phyloP scores from a whole-genome alignment of 2,329 filamentous ascomycete genomes.

The Cladosporium phlei region DNA sequence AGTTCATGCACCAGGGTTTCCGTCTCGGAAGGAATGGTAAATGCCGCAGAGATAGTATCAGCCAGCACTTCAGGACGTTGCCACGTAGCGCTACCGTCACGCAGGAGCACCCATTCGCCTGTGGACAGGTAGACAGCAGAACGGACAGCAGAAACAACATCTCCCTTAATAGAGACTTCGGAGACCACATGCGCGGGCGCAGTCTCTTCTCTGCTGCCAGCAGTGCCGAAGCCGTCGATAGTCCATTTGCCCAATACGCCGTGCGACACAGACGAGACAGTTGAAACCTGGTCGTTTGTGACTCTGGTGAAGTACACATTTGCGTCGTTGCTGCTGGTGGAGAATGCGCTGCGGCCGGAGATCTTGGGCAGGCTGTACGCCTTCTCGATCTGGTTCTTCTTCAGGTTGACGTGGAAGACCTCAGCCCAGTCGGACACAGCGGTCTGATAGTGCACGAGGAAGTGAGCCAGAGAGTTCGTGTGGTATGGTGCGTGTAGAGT shows the following conservation, averaged over 20 bases:
- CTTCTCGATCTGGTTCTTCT: conserved; percentile 64
- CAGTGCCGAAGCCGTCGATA: conserved; percentile 41
- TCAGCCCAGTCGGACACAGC: conserved; percentile 70
- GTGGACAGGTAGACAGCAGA: conserved; percentile 62
- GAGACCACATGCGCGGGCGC: conserved; percentile 64
- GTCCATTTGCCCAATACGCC: conserved; percentile 72
- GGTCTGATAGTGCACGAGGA: conserved; percentile 77
- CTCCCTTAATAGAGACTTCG: conserved; percentile 71
- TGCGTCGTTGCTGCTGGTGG: conserved; percentile 68
- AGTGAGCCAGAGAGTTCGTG: conserved; percentile 69
- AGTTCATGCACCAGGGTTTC: conserved; percentile 72
- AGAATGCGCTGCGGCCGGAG: conserved; percentile 67
- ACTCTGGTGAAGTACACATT: conserved; percentile 88
- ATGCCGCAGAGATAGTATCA: conserved; percentile 72
- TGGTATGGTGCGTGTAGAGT: conserved; percentile 69
- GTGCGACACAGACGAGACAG: conserved; percentile 73
- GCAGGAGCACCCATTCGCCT: conserved; percentile 75
- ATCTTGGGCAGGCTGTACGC: conserved; percentile 74
- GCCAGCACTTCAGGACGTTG: conserved; percentile 74
- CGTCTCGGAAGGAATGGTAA: conserved; percentile 63
- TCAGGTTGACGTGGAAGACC: conserved; percentile 76
- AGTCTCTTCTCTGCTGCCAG: conserved; percentile 19
- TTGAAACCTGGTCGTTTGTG: conserved; percentile 65
- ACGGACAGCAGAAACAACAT: conserved; percentile 68
- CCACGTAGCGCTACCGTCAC: conserved; percentile 79